A percentile compares a stretch with the other conserved stretches of the same genome.
Evolutionary conservation across 106 monocot genomes (phyloP).

Genomic region (Acorus calamus): DNA sequence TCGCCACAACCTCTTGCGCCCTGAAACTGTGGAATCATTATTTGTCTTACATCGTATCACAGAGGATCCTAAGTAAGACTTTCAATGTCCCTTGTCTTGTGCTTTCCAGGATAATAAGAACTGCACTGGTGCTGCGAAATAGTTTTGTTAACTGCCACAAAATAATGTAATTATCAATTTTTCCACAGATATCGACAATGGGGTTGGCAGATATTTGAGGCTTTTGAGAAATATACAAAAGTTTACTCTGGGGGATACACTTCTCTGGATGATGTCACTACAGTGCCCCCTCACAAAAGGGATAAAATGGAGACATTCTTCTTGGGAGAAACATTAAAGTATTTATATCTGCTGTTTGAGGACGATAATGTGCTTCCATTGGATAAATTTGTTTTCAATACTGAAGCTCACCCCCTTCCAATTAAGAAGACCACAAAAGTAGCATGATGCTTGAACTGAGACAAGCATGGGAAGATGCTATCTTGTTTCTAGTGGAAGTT

Average conservation of each 20-base stretch:
- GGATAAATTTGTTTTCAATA: conserved; percentile 89
- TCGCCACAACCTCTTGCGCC: conserved; percentile 88
- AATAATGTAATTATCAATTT: too few relatives aligned
- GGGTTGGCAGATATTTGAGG: conserved; percentile 93
- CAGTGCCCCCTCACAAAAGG: conserved; percentile 56
- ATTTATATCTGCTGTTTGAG: conserved; percentile 81
- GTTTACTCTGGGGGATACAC: conserved; percentile 82
- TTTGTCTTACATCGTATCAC: conserved; percentile 86
- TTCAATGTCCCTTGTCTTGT: background rate
- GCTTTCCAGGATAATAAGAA: too few relatives aligned
- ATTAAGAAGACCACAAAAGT: conserved; percentile 14
- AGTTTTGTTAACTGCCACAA: too few relatives aligned
- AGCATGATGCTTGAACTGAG: background rate
- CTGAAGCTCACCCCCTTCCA: conserved; percentile 90
- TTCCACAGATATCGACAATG: conserved; percentile 78
- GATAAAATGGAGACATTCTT: conserved; percentile 99
- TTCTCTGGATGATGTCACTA: conserved; percentile 83
- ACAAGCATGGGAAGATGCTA: background rate
- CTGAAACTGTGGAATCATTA: conserved; percentile 92
- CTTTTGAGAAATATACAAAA: conserved; percentile 83
- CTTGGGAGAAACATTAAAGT: conserved; percentile 85
- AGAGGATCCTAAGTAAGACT: conserved; percentile 78
- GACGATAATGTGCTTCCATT: conserved; percentile 61
- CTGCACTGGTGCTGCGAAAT: too few relatives aligned
- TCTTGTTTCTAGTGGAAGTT: too few relatives aligned